Evolutionary conservation across 345 rosid species (phyloP).

Genomic region (Populus tremula): DNA sequence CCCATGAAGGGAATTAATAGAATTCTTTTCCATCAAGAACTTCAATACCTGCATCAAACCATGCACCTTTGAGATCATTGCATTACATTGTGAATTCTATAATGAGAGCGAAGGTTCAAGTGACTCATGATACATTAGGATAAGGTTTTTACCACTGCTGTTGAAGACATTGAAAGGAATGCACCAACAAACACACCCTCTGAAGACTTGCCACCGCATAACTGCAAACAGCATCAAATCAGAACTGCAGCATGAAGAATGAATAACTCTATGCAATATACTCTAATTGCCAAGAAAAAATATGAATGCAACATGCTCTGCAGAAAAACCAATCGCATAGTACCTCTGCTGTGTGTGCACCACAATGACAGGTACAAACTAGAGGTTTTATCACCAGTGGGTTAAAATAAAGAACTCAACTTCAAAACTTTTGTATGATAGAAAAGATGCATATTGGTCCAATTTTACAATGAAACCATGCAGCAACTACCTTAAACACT

Average conservation of each 20-base stretch:
- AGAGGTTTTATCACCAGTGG: background rate
- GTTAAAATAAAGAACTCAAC: background rate
- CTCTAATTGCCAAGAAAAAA: background rate
- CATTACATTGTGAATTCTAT: background rate
- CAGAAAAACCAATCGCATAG: constrained; percentile 1
- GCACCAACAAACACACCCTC: constrained; percentile 91
- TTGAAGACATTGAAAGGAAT: constrained; percentile 90
- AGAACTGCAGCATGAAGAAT: constrained; percentile 12
- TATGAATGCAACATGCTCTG: background rate
- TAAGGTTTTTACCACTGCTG: constrained; percentile 70
- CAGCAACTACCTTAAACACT: background rate
- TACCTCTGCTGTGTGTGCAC: background rate
- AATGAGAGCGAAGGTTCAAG: background rate
- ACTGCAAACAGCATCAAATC: constrained; percentile 46
- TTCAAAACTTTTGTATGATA: background rate
- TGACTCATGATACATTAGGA: background rate
- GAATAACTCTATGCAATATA: background rate
- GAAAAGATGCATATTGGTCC: background rate
- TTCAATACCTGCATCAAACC: constrained; percentile 60
- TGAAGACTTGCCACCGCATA: constrained; percentile 85
- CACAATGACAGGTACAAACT: background rate
- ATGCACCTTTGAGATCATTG: background rate
- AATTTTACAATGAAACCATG: background rate
- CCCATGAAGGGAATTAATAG: constrained; percentile 72
- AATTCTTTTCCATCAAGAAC: constrained; percentile 84